A percentile compares a stretch with the other conserved stretches of the same genome.
These are phyloP conservation scores for Entomophthora muscae DNA, from an alignment of 371 early-diverging fungal species.

Conservation along the genomic window DNA sequence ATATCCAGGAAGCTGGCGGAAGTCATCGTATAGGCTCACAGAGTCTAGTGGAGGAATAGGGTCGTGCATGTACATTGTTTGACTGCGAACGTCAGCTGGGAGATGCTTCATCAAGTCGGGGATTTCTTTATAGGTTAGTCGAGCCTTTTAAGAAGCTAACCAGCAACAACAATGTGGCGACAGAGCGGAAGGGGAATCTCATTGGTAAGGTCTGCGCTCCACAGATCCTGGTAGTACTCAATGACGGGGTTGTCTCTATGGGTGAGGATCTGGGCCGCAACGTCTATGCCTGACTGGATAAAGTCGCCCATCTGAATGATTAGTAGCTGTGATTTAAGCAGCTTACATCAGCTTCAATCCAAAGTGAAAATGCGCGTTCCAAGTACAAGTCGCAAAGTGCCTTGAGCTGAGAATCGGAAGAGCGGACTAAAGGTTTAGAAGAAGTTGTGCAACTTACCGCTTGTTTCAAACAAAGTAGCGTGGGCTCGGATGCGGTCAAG, in stretches of 20 bases:
- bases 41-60: not conserved
- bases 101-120: not conserved
- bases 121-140: not conserved
- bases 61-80: not conserved
- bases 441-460: not conserved
- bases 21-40: conserved; percentile 7
- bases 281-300: not conserved
- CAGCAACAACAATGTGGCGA: not conserved
- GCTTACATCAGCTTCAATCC: conserved; percentile 29
- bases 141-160: not conserved
- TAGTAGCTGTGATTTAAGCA: not conserved
- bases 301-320: not conserved
- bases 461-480: not conserved
- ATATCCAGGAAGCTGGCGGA: not conserved
- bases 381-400: conserved; percentile 33
- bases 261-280: not conserved
- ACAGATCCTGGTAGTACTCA: not conserved
- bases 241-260: not conserved
- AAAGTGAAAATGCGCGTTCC: conserved; percentile 35
- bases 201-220: not conserved
- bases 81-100: not conserved
- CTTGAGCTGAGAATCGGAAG: conserved; percentile 14
- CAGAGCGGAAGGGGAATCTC: not conserved
- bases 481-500: not conserved
- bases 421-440: not conserved